Evolutionary conservation across 176 grass and related monocot species (phyloP).

Genomic region (Cenchrus americanus): DNA sequence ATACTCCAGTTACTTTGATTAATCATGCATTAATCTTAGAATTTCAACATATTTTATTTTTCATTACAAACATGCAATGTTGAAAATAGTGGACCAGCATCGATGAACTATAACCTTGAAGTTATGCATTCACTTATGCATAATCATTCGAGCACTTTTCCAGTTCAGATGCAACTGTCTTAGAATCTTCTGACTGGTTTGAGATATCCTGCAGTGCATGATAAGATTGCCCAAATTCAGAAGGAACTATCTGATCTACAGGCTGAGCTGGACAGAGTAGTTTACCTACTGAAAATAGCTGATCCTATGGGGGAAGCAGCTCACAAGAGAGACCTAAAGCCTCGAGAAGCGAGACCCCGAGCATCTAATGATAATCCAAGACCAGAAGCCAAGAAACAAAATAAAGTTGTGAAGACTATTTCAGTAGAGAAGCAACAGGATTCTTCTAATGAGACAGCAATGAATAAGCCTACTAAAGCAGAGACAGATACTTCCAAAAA

Average conservation of each 20-base stretch:
- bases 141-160: conserved; percentile 12
- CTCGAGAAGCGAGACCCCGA: conserved; percentile 39
- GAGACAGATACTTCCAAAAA: conserved; percentile 38
- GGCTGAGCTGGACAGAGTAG: conserved; percentile 73
- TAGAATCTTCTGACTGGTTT: conserved; percentile 27
- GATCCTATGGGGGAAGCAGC: conserved; percentile 92
- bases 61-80: background rate
- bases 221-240: conserved; percentile 66
- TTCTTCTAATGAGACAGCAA: conserved; percentile 39
- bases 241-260: conserved; percentile 82
- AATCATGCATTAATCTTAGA: conserved; percentile 1
- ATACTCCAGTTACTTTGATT: background rate
- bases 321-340: conserved; percentile 69
- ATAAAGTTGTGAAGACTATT: conserved; percentile 31
- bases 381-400: conserved; percentile 46
- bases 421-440: conserved; percentile 35
- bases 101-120: background rate
- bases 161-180: conserved; percentile 22
- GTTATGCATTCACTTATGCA: conserved; percentile 20
- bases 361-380: conserved; percentile 35
- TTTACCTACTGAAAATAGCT: conserved; percentile 91
- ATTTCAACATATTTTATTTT: conserved; percentile 30
- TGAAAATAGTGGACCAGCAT: background rate
- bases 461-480: conserved; percentile 30
- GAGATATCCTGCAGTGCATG: conserved; percentile 62